Conservation (phyloP, 129 eudicot species). For the Scalesia atractyloides region DNA sequence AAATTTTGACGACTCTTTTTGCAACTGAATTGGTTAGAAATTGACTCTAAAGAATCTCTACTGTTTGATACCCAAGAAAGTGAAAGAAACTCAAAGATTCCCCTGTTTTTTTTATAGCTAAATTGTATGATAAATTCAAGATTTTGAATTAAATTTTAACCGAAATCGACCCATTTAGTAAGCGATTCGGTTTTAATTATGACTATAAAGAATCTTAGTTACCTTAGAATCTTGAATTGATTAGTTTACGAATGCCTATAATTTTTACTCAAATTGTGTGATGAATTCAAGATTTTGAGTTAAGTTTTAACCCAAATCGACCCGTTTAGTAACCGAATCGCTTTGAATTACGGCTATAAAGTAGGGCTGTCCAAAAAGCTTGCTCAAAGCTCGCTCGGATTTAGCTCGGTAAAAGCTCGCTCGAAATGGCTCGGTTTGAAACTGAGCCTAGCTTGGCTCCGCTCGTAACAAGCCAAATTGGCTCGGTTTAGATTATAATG, state of each 20-base stretch:
- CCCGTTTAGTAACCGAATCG: neutral
- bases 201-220: neutral
- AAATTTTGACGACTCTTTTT: too few relatives aligned
- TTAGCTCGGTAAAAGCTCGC: too few relatives aligned
- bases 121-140: neutral
- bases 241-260: neutral
- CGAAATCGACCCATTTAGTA: neutral
- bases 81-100: neutral
- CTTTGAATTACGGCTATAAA: neutral
- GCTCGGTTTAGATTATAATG: too few relatives aligned
- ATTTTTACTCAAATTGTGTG: neutral
- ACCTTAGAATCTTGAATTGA: neutral
- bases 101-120: neutral
- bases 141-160: neutral
- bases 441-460: too few relatives aligned
- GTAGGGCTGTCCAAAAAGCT: too few relatives aligned
- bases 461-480: too few relatives aligned
- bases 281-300: neutral
- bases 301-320: neutral
- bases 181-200: neutral
- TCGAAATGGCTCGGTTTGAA: too few relatives aligned
- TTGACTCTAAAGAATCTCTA: too few relatives aligned
- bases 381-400: too few relatives aligned
- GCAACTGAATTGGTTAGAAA: too few relatives aligned
- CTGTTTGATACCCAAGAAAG: neutral